These are phyloP conservation scores for Rosa lucieae DNA, from an alignment of 306 rosid species.

Conservation along the genomic window DNA sequence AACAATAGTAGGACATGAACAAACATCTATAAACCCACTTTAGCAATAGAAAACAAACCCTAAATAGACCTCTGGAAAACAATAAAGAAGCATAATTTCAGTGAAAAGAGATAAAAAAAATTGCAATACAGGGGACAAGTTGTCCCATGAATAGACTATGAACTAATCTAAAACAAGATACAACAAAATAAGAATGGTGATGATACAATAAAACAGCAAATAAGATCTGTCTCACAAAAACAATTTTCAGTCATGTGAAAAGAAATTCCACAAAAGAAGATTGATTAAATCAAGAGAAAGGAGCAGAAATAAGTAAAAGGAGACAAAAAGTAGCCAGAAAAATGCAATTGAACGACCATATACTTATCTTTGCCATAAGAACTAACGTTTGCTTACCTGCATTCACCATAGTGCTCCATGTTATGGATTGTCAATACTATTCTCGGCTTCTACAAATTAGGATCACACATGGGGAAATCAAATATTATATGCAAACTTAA, in stretches of 20 bases:
- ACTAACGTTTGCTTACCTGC: conserved; percentile 27
- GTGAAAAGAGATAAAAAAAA: background rate
- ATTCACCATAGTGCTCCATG: conserved; percentile 51
- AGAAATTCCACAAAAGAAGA: background rate
- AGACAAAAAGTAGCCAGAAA: background rate
- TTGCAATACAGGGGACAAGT: background rate
- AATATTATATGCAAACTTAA: background rate
- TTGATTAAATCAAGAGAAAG: background rate
- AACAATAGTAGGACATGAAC: conserved; percentile 4
- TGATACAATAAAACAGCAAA: background rate
- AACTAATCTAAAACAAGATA: background rate
- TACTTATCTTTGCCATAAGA: background rate
- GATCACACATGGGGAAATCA: background rate
- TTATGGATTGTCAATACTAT: conserved; percentile 45
- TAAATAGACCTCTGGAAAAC: background rate
- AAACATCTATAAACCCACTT: background rate
- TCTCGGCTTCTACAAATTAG: conserved; percentile 39
- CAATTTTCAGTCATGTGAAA: background rate
- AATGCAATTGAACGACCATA: background rate
- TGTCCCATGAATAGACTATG: background rate
- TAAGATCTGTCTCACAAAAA: background rate
- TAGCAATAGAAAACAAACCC: background rate
- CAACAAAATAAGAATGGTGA: background rate
- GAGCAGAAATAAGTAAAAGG: background rate
- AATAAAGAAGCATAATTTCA: background rate